Base-by-base conservation (phyloP, 139 green algal species). In the Nannochloris sp. region DNA sequence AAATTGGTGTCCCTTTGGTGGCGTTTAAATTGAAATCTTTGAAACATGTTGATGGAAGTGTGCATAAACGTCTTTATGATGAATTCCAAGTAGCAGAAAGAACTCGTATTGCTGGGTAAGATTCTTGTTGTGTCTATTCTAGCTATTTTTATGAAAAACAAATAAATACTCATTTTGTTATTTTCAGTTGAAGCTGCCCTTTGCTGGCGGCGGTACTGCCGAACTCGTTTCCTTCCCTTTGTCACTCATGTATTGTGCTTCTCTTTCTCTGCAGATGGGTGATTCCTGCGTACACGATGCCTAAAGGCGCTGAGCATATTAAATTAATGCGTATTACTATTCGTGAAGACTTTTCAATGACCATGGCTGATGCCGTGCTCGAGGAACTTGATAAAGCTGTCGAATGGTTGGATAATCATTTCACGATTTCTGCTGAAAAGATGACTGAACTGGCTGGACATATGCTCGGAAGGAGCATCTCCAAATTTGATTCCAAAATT, bases 241-340 rank as follows among this genome's bases (percentile, higher is more conserved):
- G 13, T 60, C 13, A 29, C 12, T 51, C 19, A 19, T 19, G 19
- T 64, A 13, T 61, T 72, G 53, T 38, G 63, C 9, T 79, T 81
- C 31, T n/a, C n/a, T n/a, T n/a, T n/a, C n/a, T n/a, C n/a, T n/a
- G n/a, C n/a, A n/a, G n/a, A n/a, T 91, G 83, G 83, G 75, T 87
- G 29, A 53, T 91, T 57, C 85, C 85, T 3, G 79, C 83, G 12
- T 91, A 89, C 71, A 76, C 70, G 14, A 77, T 91, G 69, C 75
- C 82, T 0, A 70, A 71, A 6, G 72, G 82, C 31, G 74, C 72
- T 2, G 62, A 74, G 54, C 25, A 65, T 23, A 35, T 65, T 9
- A 64, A 75, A 38, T 44, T 75, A 65, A 60, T 69, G 67, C 36
- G 69, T 2, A 64, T 79, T 12, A 77, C 68, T 8, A 77, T 79